Conservation (phyloP, 345 rosid genomes). For the Capsella bursapastoris region DNA sequence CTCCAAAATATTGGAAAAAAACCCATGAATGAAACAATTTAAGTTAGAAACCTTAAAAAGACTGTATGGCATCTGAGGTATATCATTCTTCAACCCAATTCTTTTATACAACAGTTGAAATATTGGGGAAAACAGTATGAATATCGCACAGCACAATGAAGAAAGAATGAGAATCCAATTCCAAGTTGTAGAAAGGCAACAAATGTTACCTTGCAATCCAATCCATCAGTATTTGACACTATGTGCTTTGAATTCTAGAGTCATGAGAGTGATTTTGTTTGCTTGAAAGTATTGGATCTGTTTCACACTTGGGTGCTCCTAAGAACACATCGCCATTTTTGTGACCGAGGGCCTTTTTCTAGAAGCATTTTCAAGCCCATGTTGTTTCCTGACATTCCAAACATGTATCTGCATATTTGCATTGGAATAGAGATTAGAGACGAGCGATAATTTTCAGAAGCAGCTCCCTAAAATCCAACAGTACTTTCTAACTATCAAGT, state of each 20-base stretch:
- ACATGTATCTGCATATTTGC: conserved; percentile 59
- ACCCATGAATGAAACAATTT: conserved; percentile 9
- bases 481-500: conserved; percentile 4
- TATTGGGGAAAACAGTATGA: conserved; percentile 15
- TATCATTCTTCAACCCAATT: conserved; percentile 31
- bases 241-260: conserved; percentile 10
- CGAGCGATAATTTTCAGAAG: background rate
- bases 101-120: conserved; percentile 30
- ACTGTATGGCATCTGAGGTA: conserved; percentile 23
- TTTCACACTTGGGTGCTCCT: conserved; percentile 72
- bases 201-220: background rate
- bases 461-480: conserved; percentile 13
- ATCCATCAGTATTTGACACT: conserved; percentile 33
- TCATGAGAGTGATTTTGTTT: conserved; percentile 28
- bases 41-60: conserved; percentile 14
- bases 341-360: conserved; percentile 66
- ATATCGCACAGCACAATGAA: background rate
- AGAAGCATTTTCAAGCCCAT: conserved; percentile 83
- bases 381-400: conserved; percentile 65
- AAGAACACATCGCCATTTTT: conserved; percentile 84
- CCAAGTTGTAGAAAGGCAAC: conserved; percentile 25
- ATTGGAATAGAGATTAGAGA: conserved; percentile 17
- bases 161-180: conserved; percentile 1
- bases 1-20: conserved; percentile 15
- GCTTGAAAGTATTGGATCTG: conserved; percentile 6